Evolutionary conservation across 2,329 filamentous ascomycete genomes (phyloP).

Genomic region (Fusarium illudens): DNA sequence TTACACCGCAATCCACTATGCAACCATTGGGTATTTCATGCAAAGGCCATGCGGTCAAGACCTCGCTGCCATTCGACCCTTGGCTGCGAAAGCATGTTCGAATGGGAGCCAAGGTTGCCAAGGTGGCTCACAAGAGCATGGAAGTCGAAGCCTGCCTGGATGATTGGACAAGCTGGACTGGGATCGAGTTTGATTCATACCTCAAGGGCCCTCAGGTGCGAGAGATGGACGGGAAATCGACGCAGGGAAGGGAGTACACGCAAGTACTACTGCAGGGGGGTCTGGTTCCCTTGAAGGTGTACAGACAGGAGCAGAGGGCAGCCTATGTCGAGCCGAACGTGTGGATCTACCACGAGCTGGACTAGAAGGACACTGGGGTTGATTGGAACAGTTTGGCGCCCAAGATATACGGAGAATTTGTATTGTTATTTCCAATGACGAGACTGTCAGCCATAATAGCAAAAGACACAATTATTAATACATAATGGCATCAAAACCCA

Average conservation of each 20-base stretch:
- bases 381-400: too few species aligned
- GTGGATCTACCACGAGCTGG: neutral
- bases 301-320: neutral
- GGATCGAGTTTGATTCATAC: neutral
- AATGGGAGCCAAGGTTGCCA: neutral
- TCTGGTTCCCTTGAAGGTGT: neutral
- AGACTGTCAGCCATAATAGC: too few species aligned
- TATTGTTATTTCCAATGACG: too few species aligned
- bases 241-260: neutral
- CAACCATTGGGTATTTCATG: neutral
- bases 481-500: too few species aligned
- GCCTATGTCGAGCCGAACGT: neutral
- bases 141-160: neutral
- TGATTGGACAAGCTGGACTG: neutral
- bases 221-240: neutral
- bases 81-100: neutral
- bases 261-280: neutral
- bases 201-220: neutral
- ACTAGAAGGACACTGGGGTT: neutral
- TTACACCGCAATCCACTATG: neutral
- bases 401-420: too few species aligned
- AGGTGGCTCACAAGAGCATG: neutral
- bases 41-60: neutral
- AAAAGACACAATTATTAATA: too few species aligned
- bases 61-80: neutral